A percentile compares a stretch with the other conserved stretches of the same genome.
These are phyloP conservation scores for Dictyophora rubrovolvata DNA, from an alignment of 768 basidiomycete genomes.

Conservation along the genomic window DNA sequence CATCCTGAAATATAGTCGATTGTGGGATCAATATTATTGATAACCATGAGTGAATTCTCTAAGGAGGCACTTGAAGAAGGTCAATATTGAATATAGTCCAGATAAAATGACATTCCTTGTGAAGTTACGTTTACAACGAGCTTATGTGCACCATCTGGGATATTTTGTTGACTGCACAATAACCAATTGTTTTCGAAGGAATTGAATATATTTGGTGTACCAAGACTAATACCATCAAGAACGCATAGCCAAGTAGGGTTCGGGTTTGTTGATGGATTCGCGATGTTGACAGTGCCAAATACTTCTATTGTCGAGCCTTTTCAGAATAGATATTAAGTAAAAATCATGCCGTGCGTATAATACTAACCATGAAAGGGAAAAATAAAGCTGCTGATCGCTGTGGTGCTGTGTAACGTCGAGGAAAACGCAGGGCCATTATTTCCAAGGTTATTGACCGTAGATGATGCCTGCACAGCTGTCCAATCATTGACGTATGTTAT, in stretches of 20 bases:
- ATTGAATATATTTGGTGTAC: not conserved
- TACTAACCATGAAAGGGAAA: not conserved
- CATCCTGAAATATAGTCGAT: not conserved
- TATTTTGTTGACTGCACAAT: not conserved
- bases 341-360: not conserved
- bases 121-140: not conserved
- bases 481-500: not conserved
- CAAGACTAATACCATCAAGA: not conserved
- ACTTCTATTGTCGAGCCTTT: not conserved
- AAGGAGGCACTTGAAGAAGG: not conserved
- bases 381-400: not conserved
- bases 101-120: not conserved
- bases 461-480: not conserved
- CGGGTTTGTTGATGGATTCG: not conserved
- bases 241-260: not conserved
- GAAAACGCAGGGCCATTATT: not conserved
- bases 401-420: not conserved
- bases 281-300: not conserved
- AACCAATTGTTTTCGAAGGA: not conserved
- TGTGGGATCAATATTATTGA: not conserved
- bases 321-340: too few relatives aligned
- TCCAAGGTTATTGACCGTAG: not conserved
- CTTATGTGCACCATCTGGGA: not conserved
- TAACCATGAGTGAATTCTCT: not conserved
- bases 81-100: not conserved